A percentile compares a stretch with the other conserved stretches of the same genome.
phyloP scores from a whole-genome alignment of 345 rosid species.

The Turritis glabra region DNA sequence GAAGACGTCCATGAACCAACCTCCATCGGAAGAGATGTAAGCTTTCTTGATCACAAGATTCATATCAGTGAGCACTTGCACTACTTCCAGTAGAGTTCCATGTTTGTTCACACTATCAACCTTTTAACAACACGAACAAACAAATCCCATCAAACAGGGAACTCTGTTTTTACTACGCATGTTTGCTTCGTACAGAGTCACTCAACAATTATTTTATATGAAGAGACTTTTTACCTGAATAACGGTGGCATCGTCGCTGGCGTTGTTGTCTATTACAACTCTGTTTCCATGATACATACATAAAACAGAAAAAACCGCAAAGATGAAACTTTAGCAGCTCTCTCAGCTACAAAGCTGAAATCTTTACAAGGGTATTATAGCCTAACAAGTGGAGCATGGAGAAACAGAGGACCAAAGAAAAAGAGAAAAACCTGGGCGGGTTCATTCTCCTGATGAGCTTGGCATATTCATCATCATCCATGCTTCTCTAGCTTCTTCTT shows the following conservation, averaged over 20 bases:
- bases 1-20: slow-evolving; percentile 98
- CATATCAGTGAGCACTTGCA: slow-evolving; percentile 87
- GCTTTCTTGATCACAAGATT: slow-evolving; percentile 85
- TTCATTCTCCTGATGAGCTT: slow-evolving; percentile 90
- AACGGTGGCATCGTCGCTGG: slow-evolving; percentile 72
- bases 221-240: slow-evolving; percentile 51
- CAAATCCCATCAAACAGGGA: slow-evolving; percentile 3
- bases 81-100: slow-evolving; percentile 85
- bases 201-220: background rate
- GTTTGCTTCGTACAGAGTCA: background rate
- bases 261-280: slow-evolving; percentile 75
- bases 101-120: slow-evolving; percentile 82
- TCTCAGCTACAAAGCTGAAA: background rate
- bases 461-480: slow-evolving; percentile 78
- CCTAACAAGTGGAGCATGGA: background rate
- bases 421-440: slow-evolving; percentile 62
- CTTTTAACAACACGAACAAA: slow-evolving; percentile 41
- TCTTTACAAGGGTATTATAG: background rate
- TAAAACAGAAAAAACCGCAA: background rate
- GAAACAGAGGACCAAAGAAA: background rate
- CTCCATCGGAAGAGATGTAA: slow-evolving; percentile 85
- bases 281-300: slow-evolving; percentile 43
- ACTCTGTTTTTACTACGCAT: no score
- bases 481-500: background rate
- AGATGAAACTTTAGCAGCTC: background rate